Conservation (phyloP, 345 rosid genomes). For the Citrus cavaleriei region DNA sequence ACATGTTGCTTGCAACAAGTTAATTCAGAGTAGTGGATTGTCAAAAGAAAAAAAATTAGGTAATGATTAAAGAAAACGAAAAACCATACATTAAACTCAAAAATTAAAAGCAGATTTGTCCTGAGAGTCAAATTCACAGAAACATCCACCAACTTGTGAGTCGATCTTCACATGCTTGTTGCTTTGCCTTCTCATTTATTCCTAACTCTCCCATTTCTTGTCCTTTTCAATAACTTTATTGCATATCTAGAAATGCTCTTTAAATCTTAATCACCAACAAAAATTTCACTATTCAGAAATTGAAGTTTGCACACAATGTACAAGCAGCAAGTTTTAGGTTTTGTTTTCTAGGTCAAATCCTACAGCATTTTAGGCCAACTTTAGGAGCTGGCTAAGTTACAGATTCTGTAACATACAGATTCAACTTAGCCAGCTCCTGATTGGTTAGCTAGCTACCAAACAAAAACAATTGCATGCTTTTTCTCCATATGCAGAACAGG, state of each 20-base stretch:
- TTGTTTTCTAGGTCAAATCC: conserved; percentile 3
- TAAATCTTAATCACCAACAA: background rate
- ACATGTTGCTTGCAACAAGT: no score
- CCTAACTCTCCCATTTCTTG: background rate
- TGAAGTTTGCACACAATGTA: no score
- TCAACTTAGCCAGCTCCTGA: no score
- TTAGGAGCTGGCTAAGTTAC: no score
- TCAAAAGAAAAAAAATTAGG: no score
- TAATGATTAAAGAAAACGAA: background rate
- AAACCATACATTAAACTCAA: background rate
- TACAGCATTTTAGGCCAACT: background rate
- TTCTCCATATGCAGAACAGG: no score
- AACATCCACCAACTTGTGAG: background rate
- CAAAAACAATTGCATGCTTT: no score
- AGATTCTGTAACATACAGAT: no score
- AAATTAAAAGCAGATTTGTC: background rate
- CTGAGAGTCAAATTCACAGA: background rate
- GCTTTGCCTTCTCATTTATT: background rate
- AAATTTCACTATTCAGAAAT: background rate
- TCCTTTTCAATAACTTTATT: background rate
- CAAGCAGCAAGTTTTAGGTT: background rate
- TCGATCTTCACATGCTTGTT: background rate
- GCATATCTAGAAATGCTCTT: background rate
- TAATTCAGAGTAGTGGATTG: no score
- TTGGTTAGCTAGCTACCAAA: no score